Evolutionary conservation across 1,284 basidiomycete species (phyloP), one percentile per base, ranked within the genome.

Genomic region (Boletellus sp.): DNA sequence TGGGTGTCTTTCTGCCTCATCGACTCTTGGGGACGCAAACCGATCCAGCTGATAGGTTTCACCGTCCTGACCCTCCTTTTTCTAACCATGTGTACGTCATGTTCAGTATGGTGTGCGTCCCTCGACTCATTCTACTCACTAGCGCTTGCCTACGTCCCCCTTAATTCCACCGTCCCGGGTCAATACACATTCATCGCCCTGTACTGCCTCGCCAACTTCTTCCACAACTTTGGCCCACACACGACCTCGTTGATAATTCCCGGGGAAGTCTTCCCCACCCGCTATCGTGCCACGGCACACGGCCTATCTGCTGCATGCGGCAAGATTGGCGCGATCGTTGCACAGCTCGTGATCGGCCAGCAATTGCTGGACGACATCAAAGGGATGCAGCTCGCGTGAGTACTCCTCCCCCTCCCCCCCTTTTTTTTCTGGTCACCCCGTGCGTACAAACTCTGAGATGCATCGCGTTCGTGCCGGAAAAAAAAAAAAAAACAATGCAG

Each of bases 181-280:
- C 71, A 66, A 26, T 74, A 76, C 41, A 71, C 75, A 1, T 84
- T 88, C 64, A 76, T 86, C 44, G 77, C 80, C 65, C 69, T 86
- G 39, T 88, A 80, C 68, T 83, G 82, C 66, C 70, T 85, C 50
- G 70, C 81, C 45, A 78, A 75, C 62, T 79, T 80, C 61, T 80
- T 79, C 65, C 71, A 74, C 50, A 80, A 79, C 59, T 81, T 80
- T 59, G 85, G 86, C 4, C 83, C 88, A 35, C 90, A 89, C 71
- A 81, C 84, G 3, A 89, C 87, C 3, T 89, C 86, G 13, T 90
- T 77, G 57, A 60, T 89, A 57, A 70, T 89, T 39, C 88, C 88
- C 26, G 85, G 80, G 5, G 86, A 91, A 65, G 77, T 74, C 28
- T 90, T 89, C 77, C 86, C 88, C 2, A 89, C 88, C 4, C 78